Evolutionary conservation across 2,329 filamentous ascomycete genomes (phyloP).

Genomic region (Talaromyces sp.): DNA sequence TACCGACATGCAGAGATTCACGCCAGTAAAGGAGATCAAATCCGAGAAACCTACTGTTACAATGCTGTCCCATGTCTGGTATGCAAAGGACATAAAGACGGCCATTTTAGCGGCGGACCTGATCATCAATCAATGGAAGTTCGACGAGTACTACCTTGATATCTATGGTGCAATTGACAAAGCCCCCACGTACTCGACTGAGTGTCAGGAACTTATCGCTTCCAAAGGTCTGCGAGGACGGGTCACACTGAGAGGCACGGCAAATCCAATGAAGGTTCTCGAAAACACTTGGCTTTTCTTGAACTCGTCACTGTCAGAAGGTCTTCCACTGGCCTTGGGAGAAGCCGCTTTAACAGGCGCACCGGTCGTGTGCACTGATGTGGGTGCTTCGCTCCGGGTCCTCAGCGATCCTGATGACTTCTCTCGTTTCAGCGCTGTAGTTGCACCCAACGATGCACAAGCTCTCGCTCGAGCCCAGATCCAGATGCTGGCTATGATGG

Average conservation of each 20-base stretch:
- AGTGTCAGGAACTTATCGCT: slow-evolving; percentile 53
- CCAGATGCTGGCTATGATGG: slow-evolving; percentile 55
- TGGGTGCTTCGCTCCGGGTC: slow-evolving; percentile 36
- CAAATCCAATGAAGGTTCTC: slow-evolving; percentile 50
- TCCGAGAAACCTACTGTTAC: slow-evolving; percentile 56
- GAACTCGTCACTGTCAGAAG: slow-evolving; percentile 42
- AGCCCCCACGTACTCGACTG: slow-evolving; percentile 55
- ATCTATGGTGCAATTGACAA: slow-evolving; percentile 61
- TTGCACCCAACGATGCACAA: slow-evolving; percentile 58
- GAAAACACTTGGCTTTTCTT: slow-evolving; percentile 53
- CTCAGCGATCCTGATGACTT: slow-evolving; percentile 39
- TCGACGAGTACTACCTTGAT: slow-evolving; percentile 57
- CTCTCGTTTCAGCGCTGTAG: slow-evolving; percentile 54
- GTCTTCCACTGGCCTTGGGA: slow-evolving; percentile 40
- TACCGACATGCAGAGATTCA: slow-evolving; percentile 58
- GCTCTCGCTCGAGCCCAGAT: slow-evolving; percentile 58
- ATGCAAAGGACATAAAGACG: slow-evolving; percentile 58
- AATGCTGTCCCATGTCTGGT: slow-evolving; percentile 55
- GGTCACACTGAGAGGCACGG: slow-evolving; percentile 51
- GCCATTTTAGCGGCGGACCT: slow-evolving; percentile 59
- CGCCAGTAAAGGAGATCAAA: slow-evolving; percentile 54
- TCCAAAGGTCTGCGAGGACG: slow-evolving; percentile 47
- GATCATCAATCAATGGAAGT: slow-evolving; percentile 61
- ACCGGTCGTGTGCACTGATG: slow-evolving; percentile 39
- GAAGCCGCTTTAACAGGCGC: slow-evolving; percentile 42